Evolutionary conservation across 163 green algal species (phyloP).

Genomic region (Botryococcus braunii): DNA sequence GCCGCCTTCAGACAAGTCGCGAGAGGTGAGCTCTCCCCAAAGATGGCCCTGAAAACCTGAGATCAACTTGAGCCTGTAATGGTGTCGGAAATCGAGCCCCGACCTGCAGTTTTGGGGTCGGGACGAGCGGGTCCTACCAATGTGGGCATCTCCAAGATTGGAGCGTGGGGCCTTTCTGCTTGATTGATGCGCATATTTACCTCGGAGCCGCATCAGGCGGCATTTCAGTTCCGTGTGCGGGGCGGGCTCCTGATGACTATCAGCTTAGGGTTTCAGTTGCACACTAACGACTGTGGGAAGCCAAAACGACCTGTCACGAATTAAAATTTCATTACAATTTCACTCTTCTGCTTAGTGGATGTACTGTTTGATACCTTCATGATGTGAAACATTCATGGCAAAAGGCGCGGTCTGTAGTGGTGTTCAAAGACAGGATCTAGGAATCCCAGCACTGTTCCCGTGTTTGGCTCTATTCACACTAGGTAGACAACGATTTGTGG

Average conservation of each 20-base stretch:
- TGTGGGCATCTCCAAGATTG: not conserved
- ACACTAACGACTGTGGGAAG: too few relatives aligned
- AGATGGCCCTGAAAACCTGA: not conserved
- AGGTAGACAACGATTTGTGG: not conserved
- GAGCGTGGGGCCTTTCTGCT: not conserved
- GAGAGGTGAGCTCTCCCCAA: not conserved
- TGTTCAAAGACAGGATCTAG: too few relatives aligned
- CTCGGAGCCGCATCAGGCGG: too few relatives aligned
- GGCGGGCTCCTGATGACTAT: too few relatives aligned
- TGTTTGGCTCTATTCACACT: not conserved
- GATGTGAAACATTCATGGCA: too few relatives aligned
- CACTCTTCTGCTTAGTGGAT: too few relatives aligned
- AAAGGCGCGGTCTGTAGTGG: too few relatives aligned
- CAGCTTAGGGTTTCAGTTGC: too few relatives aligned
- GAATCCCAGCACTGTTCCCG: not conserved
- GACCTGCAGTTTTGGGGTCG: not conserved
- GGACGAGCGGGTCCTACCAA: not conserved
- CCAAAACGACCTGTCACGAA: too few relatives aligned
- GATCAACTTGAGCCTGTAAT: not conserved
- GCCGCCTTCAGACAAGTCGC: constrained; percentile 16
- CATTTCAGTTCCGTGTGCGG: too few relatives aligned
- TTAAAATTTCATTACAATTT: too few relatives aligned
- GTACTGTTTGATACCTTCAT: not conserved
- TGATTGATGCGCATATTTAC: too few relatives aligned
- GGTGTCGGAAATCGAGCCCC: not conserved